These are phyloP conservation scores for Vaccinium myrtillus DNA, from an alignment of 148 eudicot genomes.

Conservation along the genomic window DNA sequence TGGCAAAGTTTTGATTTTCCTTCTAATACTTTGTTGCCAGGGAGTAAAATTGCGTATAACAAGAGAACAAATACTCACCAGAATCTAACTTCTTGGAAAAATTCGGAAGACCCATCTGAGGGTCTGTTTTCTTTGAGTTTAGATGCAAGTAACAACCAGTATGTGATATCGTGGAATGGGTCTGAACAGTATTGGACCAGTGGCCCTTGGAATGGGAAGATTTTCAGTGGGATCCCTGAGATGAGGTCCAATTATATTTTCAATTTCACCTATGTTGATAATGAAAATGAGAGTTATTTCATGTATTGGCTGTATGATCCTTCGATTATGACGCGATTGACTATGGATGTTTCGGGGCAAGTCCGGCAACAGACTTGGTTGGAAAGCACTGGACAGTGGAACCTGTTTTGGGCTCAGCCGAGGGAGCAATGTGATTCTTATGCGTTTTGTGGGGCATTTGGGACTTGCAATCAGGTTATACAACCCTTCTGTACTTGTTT, in stretches of 20 bases:
- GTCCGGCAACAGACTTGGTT: slow-evolving; percentile 39
- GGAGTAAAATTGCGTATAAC: slow-evolving; percentile 33
- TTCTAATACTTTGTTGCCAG: slow-evolving; percentile 49
- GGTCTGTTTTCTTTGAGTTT: slow-evolving; percentile 43
- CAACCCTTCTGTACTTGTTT: slow-evolving; percentile 48
- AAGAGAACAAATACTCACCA: slow-evolving; percentile 21
- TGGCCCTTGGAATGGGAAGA: slow-evolving; percentile 45
- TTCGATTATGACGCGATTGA: slow-evolving; percentile 33
- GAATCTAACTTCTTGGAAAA: slow-evolving; percentile 43
- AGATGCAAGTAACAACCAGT: slow-evolving; percentile 16
- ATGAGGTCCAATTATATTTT: slow-evolving; percentile 41
- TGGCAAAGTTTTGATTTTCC: slow-evolving; percentile 47
- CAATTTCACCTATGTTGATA: slow-evolving; percentile 43
- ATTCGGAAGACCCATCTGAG: slow-evolving; percentile 11
- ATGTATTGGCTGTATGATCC: slow-evolving; percentile 32
- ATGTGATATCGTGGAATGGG: slow-evolving; percentile 37
- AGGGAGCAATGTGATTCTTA: not conserved
- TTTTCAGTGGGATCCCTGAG: slow-evolving; percentile 51
- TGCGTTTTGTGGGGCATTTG: slow-evolving; percentile 53
- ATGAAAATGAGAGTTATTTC: slow-evolving; percentile 54
- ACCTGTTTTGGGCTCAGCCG: not conserved
- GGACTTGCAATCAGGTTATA: slow-evolving; percentile 32
- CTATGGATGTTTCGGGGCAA: slow-evolving; percentile 54
- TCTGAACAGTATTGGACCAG: slow-evolving; percentile 28
- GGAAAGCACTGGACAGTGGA: slow-evolving; percentile 35